These are phyloP conservation scores for Magnusiomyces paraingens DNA, from an alignment of 1,139 yeast species.

Conservation along the genomic window DNA sequence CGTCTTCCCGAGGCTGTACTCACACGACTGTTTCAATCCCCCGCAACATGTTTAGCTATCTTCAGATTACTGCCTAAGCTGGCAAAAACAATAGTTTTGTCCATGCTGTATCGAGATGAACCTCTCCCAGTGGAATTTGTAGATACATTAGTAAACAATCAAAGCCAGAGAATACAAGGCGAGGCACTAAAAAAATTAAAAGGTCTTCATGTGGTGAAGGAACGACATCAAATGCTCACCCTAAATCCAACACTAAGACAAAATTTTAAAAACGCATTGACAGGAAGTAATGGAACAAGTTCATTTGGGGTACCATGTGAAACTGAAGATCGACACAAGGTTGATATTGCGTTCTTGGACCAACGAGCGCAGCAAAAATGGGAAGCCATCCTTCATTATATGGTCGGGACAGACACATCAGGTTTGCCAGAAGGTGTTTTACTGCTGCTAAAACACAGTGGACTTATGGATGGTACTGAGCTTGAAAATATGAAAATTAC, in stretches of 20 bases:
- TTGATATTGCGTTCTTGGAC: slow-evolving; percentile 62
- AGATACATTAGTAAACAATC: slow-evolving; percentile 65
- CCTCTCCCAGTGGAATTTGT: slow-evolving; percentile 63
- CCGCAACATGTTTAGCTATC: slow-evolving; percentile 91
- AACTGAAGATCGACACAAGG: slow-evolving; percentile 44
- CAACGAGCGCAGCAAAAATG: slow-evolving; percentile 78
- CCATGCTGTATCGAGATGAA: slow-evolving; percentile 75
- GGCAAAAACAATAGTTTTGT: slow-evolving; percentile 83
- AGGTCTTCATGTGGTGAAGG: slow-evolving; percentile 68
- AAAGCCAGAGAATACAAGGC: slow-evolving; percentile 43
- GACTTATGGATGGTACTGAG: slow-evolving; percentile 62
- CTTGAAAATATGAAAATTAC: slow-evolving; percentile 61
- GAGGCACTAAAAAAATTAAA: slow-evolving; percentile 77
- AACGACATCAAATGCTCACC: slow-evolving; percentile 47
- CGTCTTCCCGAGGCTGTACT: slow-evolving; percentile 82
- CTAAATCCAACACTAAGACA: slow-evolving; percentile 68
- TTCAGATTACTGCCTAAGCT: slow-evolving; percentile 80
- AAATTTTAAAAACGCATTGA: slow-evolving; percentile 74
- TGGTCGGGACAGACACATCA: slow-evolving; percentile 75
- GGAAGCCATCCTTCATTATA: slow-evolving; percentile 93
- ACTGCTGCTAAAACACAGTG: slow-evolving; percentile 51
- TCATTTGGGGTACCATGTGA: slow-evolving; percentile 54
- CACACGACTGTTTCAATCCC: slow-evolving; percentile 67
- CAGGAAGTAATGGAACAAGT: slow-evolving; percentile 55
- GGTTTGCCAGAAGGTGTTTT: slow-evolving; percentile 47